A percentile compares a stretch with the other conserved stretches of the same genome.
phyloP scores from a whole-genome alignment of 176 grass and related monocot species.

The Avena eriantha region DNA sequence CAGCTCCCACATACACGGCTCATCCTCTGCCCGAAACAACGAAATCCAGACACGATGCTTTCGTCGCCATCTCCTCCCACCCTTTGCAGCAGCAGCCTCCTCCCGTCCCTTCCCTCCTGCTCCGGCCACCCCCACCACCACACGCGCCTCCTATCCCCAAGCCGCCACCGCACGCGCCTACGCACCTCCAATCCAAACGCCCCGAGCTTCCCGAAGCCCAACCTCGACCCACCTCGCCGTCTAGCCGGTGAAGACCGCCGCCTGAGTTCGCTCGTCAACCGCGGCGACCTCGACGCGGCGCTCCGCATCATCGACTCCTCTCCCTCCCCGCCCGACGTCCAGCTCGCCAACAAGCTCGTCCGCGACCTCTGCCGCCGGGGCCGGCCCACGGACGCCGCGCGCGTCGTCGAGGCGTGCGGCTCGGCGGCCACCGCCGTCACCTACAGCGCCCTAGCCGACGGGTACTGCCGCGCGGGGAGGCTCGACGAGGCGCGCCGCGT shows the following conservation, averaged over 20 bases:
- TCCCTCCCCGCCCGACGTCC: slow-evolving; percentile 45
- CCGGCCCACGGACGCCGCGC: slow-evolving; percentile 51
- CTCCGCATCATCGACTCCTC: slow-evolving; percentile 55
- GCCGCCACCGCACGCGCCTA: neutral
- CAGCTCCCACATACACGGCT: slow-evolving; percentile 40
- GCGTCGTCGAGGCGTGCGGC: slow-evolving; percentile 63
- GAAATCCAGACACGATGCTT: slow-evolving; percentile 56
- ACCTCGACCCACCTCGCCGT: slow-evolving; percentile 23
- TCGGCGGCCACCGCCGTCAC: slow-evolving; percentile 62
- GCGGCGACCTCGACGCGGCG: slow-evolving; percentile 63
- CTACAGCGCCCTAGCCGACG: slow-evolving; percentile 63
- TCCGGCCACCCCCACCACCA: slow-evolving; percentile 6
- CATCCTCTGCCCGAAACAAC: slow-evolving; percentile 24
- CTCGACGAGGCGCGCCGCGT: slow-evolving; percentile 61
- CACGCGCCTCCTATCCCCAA: neutral
- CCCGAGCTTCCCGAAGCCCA: slow-evolving; percentile 24
- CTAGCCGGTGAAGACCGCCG: slow-evolving; percentile 47
- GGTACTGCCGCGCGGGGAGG: slow-evolving; percentile 67
- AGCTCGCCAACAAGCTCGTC: slow-evolving; percentile 67
- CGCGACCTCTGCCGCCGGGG: slow-evolving; percentile 73
- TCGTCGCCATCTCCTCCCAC: slow-evolving; percentile 39
- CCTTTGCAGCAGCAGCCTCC: slow-evolving; percentile 38
- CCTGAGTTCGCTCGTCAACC: slow-evolving; percentile 61
- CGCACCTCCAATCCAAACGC: slow-evolving; percentile 38
- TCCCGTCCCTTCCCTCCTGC: slow-evolving; percentile 24